Percentiles rank a stretch among this genome's conserved stretches.
phyloP scores from a whole-genome alignment of 1,139 yeast species.

The Waltiozyma sp. region DNA sequence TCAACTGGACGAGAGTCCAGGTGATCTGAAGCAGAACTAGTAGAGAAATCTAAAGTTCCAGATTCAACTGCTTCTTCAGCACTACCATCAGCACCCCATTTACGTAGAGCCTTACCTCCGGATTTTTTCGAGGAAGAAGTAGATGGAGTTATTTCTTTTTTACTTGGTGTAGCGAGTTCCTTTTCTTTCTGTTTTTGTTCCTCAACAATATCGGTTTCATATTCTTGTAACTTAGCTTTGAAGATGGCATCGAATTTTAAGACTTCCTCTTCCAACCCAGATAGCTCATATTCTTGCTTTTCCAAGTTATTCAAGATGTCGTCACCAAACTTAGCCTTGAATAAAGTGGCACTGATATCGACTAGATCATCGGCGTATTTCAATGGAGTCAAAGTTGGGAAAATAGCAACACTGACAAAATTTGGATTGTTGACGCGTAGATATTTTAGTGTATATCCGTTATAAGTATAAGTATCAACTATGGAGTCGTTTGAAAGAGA shows the following conservation, averaged over 20 bases:
- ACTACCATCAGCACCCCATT: conserved; percentile 38
- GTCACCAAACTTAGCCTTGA: conserved; percentile 21
- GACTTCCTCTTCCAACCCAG: conserved; percentile 19
- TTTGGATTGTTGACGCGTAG: conserved; percentile 16
- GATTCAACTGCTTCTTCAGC: conserved; percentile 31
- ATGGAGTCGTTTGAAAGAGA: conserved; percentile 18
- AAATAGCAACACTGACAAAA: conserved; percentile 21
- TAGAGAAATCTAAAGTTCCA: conserved; percentile 37
- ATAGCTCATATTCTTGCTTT: conserved; percentile 17
- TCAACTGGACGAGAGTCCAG: conserved; percentile 7
- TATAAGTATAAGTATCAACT: conserved; percentile 24
- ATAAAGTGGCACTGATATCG: conserved; percentile 19
- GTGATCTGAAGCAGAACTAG: conserved; percentile 11
- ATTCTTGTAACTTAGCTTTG: conserved; percentile 20
- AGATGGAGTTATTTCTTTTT: not conserved
- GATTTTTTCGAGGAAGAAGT: not conserved
- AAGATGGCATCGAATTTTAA: conserved; percentile 23
- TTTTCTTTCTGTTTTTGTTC: not conserved
- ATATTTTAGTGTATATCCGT: conserved; percentile 24
- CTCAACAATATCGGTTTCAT: conserved; percentile 5
- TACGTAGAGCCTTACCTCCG: conserved; percentile 23
- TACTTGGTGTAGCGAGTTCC: not conserved
- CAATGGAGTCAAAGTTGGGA: conserved; percentile 23
- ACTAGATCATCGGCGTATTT: conserved; percentile 25
- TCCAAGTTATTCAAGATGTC: conserved; percentile 19